Evolutionary conservation across 139 green algal species (phyloP).

Genomic region (Penium margaritaceum): DNA sequence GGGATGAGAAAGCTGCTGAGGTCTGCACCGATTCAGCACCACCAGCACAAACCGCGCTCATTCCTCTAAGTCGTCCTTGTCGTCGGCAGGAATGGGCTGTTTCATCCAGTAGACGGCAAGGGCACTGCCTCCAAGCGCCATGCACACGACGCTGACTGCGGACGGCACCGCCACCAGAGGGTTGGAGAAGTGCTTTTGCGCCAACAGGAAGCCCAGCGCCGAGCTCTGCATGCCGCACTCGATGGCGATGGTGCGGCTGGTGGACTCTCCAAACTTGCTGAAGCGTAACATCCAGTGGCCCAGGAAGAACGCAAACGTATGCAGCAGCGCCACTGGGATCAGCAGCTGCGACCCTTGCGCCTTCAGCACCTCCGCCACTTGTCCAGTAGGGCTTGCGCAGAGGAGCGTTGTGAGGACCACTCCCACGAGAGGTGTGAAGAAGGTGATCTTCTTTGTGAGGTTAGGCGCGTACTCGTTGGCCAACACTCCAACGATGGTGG

Average conservation of each 20-base stretch:
- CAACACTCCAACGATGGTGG: conserved; percentile 49
- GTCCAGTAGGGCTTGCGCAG: no score
- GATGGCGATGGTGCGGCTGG: conserved; percentile 62
- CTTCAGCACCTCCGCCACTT: conserved; percentile 37
- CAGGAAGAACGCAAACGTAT: conserved; percentile 58
- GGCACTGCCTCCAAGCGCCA: conserved; percentile 46
- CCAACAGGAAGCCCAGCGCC: conserved; percentile 66
- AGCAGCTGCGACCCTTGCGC: conserved; percentile 47
- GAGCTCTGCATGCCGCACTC: conserved; percentile 69
- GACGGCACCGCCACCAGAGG: conserved; percentile 60
- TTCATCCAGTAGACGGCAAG: conserved; percentile 3
- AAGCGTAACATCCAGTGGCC: conserved; percentile 61
- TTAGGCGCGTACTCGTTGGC: no score
- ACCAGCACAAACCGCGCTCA: no score
- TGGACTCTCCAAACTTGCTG: conserved; percentile 60
- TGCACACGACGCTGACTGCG: conserved; percentile 56
- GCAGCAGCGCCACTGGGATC: conserved; percentile 57
- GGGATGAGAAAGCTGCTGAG: no score
- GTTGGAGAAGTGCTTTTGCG: conserved; percentile 67
- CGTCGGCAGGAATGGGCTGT: not conserved
- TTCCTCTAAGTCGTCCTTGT: conserved; percentile 7
- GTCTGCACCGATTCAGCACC: no score
- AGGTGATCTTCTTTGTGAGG: no score
- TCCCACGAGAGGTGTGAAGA: no score
- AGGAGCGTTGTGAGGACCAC: no score